A percentile compares a stretch with the other conserved stretches of the same genome.
phyloP scores from a whole-genome alignment of 2,329 filamentous ascomycete species.

The Arthrobotrys entomopaga region DNA sequence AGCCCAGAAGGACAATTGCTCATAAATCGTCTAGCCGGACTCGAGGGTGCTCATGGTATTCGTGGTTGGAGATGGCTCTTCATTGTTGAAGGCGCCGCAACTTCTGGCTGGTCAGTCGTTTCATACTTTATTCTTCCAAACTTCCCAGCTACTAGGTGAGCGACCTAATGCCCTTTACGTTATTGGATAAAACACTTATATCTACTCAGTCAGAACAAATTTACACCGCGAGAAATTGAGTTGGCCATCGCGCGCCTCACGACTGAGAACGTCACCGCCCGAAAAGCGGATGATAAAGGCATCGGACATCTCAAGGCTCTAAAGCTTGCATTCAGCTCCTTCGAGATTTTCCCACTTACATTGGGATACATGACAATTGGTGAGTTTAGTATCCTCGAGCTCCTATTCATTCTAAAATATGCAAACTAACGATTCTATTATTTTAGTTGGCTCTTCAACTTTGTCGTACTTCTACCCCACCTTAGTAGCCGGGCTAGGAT shows the following conservation, averaged over 20 bases:
- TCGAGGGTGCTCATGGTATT: slow-evolving; percentile 65
- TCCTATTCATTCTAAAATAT: too few species aligned
- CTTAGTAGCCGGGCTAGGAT: slow-evolving; percentile 67
- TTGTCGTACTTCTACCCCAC: slow-evolving; percentile 69
- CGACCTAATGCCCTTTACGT: too few species aligned
- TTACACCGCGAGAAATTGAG: slow-evolving; percentile 62
- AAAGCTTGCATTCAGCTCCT: slow-evolving; percentile 62
- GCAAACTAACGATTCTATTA: too few species aligned
- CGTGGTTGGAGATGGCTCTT: slow-evolving; percentile 68
- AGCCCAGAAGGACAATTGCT: background rate
- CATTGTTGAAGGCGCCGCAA: slow-evolving; percentile 63
- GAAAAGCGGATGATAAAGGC: slow-evolving; percentile 58
- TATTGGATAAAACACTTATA: too few species aligned
- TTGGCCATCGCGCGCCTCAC: slow-evolving; percentile 65
- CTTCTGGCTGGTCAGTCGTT: slow-evolving; percentile 63
- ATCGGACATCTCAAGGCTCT: slow-evolving; percentile 61
- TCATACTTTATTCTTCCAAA: slow-evolving; percentile 66
- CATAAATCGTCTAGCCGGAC: slow-evolving; percentile 56
- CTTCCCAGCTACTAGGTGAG: slow-evolving; percentile 64
- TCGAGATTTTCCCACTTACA: slow-evolving; percentile 66
- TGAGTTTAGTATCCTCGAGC: slow-evolving; percentile 31
- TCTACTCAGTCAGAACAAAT: slow-evolving; percentile 60
- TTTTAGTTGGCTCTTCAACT: slow-evolving; percentile 63
- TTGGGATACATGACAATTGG: slow-evolving; percentile 65
- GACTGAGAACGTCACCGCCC: slow-evolving; percentile 63